Conservation (phyloP, 257 asterid species). For the Thymus quinquecostatus region DNA sequence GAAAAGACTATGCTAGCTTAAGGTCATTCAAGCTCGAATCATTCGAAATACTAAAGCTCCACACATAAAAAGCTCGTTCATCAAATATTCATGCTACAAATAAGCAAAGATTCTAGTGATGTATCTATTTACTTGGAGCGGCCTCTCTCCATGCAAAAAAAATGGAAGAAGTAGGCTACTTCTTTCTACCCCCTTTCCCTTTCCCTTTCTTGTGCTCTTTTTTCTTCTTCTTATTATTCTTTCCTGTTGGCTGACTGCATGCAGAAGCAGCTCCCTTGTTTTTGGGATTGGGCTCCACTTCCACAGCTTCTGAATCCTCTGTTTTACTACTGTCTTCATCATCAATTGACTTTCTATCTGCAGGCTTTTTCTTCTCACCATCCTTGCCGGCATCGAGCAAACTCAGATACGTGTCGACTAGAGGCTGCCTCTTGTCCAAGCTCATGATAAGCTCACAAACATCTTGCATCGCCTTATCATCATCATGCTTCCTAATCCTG, state of each 20-base stretch:
- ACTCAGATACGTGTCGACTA: constrained; percentile 4
- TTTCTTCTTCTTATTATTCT: constrained; percentile 36
- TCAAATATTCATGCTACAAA: no score
- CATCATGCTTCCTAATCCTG: constrained; percentile 28
- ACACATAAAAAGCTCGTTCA: neutral
- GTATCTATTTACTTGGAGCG: no score
- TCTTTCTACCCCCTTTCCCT: constrained; percentile 31
- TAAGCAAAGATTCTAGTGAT: no score
- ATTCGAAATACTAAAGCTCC: neutral
- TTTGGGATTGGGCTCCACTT: neutral
- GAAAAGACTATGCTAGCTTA: no score
- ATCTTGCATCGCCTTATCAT: neutral
- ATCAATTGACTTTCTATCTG: neutral
- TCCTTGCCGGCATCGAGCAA: neutral
- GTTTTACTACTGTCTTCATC: neutral
- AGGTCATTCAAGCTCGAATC: neutral
- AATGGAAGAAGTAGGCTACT: constrained; percentile 7
- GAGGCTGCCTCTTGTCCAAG: constrained; percentile 31
- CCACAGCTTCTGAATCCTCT: constrained; percentile 17
- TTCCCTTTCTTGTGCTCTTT: constrained; percentile 31
- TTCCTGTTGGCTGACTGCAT: neutral
- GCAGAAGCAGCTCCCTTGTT: constrained; percentile 20
- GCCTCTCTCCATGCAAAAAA: no score
- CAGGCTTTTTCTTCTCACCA: neutral
- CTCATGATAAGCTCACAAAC: constrained; percentile 29